A percentile compares a stretch with the other conserved stretches of the same genome.
These are phyloP conservation scores for Phyllostachys edulis DNA, from an alignment of 176 grass and related monocot species.

Conservation along the genomic window DNA sequence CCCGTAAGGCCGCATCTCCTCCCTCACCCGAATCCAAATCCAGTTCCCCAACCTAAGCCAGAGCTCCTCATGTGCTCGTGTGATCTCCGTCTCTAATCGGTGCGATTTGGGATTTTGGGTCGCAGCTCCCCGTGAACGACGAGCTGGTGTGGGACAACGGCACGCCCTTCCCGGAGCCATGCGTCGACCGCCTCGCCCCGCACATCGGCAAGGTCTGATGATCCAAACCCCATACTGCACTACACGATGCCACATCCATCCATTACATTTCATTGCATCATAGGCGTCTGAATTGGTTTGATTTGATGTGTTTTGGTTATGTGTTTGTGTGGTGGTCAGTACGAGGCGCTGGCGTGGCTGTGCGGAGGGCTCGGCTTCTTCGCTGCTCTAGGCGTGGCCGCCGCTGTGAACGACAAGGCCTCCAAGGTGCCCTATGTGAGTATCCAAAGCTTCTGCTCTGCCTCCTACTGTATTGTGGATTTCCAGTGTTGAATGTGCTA, in stretches of 20 bases:
- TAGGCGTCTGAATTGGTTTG: slow-evolving; percentile 16
- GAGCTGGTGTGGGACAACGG: slow-evolving; percentile 98
- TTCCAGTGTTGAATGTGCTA: neutral
- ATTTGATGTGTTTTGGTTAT: slow-evolving; percentile 28
- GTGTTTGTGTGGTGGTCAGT: slow-evolving; percentile 41
- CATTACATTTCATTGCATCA: neutral
- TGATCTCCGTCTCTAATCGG: slow-evolving; percentile 15
- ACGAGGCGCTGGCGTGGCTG: slow-evolving; percentile 89
- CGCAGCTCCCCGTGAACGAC: slow-evolving; percentile 62
- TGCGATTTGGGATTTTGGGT: neutral
- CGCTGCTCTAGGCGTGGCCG: slow-evolving; percentile 51
- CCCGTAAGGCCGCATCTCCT: slow-evolving; percentile 48
- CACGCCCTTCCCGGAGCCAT: slow-evolving; percentile 86
- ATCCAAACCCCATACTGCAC: neutral
- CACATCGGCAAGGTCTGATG: slow-evolving; percentile 77
- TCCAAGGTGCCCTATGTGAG: slow-evolving; percentile 93
- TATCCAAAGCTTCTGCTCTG: neutral
- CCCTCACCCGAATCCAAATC: neutral
- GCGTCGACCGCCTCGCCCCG: slow-evolving; percentile 88
- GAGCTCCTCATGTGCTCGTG: neutral
- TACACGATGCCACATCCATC: neutral
- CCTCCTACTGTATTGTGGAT: neutral
- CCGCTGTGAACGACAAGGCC: slow-evolving; percentile 82
- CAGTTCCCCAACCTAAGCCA: neutral
- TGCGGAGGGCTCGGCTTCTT: slow-evolving; percentile 92